A percentile compares a stretch with the other conserved stretches of the same genome.
Conservation (phyloP, 73 alveolate genomes). For the Uronychia binucleata region DNA sequence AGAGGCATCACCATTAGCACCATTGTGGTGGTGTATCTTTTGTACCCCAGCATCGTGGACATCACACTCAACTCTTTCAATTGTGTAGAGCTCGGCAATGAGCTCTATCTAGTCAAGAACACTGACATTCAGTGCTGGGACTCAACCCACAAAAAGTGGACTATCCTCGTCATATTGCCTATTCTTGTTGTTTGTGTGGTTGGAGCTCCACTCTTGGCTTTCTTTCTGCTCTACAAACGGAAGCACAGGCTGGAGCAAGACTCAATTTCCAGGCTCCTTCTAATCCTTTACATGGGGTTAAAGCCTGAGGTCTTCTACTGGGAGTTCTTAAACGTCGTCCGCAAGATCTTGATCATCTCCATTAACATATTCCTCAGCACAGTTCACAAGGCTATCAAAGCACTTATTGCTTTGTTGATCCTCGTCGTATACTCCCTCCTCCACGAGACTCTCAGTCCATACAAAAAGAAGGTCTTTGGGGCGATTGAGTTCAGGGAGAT, state of each 20-base stretch:
- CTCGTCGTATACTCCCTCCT: too few relatives aligned
- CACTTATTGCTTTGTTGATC: too few relatives aligned
- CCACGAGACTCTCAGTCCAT: too few relatives aligned
- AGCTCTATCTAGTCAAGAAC: too few relatives aligned
- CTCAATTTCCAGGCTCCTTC: neutral
- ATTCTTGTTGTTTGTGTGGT: neutral
- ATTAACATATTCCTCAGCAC: neutral
- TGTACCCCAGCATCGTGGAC: slow-evolving; percentile 38
- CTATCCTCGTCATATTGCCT: neutral
- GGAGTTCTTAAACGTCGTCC: slow-evolving; percentile 6
- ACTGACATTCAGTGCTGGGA: too few relatives aligned
- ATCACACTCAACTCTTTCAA: slow-evolving; percentile 33
- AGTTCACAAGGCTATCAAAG: too few relatives aligned
- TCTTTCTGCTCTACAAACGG: neutral
- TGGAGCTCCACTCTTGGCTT: neutral
- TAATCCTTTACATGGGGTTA: slow-evolving; percentile 1
- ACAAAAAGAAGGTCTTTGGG: too few relatives aligned
- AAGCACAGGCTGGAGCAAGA: neutral
- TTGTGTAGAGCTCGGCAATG: too few relatives aligned
- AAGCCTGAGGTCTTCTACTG: slow-evolving; percentile 6
- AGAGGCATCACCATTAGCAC: slow-evolving; percentile 24
- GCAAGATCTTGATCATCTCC: neutral
- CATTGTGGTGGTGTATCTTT: slow-evolving; percentile 39
- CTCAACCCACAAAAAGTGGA: too few relatives aligned
- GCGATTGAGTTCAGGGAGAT: too few relatives aligned